Conservation (phyloP, 2,329 filamentous ascomycete species). For the Fusarium subtropicale region DNA sequence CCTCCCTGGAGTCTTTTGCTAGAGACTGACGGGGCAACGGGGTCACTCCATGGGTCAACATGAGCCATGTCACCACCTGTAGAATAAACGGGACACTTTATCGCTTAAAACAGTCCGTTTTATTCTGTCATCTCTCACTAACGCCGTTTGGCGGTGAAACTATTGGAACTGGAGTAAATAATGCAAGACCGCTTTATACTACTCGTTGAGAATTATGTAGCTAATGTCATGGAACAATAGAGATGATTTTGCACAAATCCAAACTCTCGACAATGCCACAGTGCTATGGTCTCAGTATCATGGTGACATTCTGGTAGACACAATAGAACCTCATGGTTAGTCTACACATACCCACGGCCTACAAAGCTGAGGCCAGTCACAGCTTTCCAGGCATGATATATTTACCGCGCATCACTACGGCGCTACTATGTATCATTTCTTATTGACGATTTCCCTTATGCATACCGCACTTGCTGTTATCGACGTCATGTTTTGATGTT, state of each 20-base stretch:
- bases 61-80: conserved; percentile 19
- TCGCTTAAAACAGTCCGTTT: accelerated
- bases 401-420: background rate
- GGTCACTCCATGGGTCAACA: conserved; percentile 30
- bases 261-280: background rate
- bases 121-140: conserved; percentile 21
- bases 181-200: conserved; percentile 35
- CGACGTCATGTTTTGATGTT: background rate
- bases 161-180: conserved; percentile 39
- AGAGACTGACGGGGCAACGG: conserved; percentile 51
- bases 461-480: background rate
- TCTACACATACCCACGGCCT: background rate
- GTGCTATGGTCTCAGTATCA: background rate
- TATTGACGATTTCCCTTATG: background rate
- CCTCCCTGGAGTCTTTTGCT: conserved; percentile 42
- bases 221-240: background rate
- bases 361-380: background rate
- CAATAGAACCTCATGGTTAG: background rate
- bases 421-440: background rate
- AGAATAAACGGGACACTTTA: background rate
- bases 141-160: conserved; percentile 40
- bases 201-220: conserved; percentile 11
- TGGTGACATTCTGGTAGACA: background rate
- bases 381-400: background rate
- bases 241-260: conserved; percentile 25